phyloP scores from a whole-genome alignment of 768 basidiomycete species.

The Termitomyces sp. region DNA sequence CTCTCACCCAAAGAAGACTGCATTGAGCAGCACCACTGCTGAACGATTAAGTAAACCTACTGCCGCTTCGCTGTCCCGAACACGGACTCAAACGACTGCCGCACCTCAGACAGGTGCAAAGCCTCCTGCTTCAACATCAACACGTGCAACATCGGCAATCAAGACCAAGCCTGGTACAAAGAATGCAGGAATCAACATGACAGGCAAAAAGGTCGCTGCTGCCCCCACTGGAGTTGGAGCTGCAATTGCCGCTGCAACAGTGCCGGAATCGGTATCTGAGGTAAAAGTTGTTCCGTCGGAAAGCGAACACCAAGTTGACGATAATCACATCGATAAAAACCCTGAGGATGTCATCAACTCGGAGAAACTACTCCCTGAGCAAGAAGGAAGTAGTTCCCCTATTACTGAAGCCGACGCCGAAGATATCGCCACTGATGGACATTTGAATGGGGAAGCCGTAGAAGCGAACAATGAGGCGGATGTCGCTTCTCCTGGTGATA shows the following conservation, averaged over 20 bases:
- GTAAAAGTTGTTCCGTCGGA: conserved; percentile 5
- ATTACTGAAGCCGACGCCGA: not conserved
- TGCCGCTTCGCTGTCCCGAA: conserved; percentile 66
- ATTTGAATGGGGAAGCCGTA: not conserved
- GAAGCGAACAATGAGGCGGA: not conserved
- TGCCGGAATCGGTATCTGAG: conserved; percentile 1
- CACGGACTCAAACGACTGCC: conserved; percentile 29
- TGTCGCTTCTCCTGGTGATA: not conserved
- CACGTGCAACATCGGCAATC: conserved; percentile 18
- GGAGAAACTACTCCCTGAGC: not conserved
- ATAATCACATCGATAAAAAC: not conserved
- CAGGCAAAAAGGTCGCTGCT: conserved; percentile 18
- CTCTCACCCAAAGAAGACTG: conserved; percentile 47
- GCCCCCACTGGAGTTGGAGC: conserved; percentile 14
- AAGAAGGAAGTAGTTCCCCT: not conserved
- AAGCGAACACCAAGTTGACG: conserved; percentile 4
- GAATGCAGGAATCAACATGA: conserved; percentile 7
- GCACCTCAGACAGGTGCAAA: conserved; percentile 23
- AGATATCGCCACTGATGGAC: not conserved
- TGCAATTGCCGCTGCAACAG: not conserved
- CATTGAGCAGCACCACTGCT: conserved; percentile 44
- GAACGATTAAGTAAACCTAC: conserved; percentile 81
- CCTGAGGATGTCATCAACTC: not conserved
- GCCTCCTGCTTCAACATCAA: conserved; percentile 20
- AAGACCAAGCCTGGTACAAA: conserved; percentile 13